Conservation (phyloP, 2,329 filamentous ascomycete genomes). For the Calonectria naviculata region DNA sequence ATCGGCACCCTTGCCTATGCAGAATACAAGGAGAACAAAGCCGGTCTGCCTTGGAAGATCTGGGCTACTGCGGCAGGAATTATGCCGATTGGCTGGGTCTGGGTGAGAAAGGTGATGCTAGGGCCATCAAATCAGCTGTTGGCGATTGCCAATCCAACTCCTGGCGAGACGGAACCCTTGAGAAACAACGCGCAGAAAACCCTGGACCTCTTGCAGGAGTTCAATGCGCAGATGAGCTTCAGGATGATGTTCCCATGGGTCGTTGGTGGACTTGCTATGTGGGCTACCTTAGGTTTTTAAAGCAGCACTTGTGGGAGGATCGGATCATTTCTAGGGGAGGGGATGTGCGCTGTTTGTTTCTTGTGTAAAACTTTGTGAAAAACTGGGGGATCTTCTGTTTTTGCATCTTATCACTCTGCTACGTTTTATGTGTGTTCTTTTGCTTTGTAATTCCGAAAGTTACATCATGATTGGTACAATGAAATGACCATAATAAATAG, state of each 20-base stretch:
- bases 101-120: background rate
- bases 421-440: no score
- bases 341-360: no score
- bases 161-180: background rate
- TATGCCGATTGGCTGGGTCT: background rate
- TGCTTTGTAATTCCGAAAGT: no score
- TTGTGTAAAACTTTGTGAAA: no score
- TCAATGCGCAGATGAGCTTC: conserved; percentile 28
- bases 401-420: no score
- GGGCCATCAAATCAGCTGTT: background rate
- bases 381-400: no score
- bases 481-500: no score
- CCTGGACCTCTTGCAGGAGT: conserved; percentile 22
- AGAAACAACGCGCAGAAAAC: background rate
- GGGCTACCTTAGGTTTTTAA: conserved; percentile 18
- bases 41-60: background rate
- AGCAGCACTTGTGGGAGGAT: background rate
- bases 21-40: background rate
- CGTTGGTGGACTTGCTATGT: conserved; percentile 30
- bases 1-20: conserved; percentile 2
- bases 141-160: background rate
- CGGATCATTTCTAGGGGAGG: background rate
- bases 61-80: background rate
- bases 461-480: no score
- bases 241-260: conserved; percentile 35